phyloP scores from a whole-genome alignment of 495 filamentous ascomycete genomes.

The Aspergillus carlsbadensis region DNA sequence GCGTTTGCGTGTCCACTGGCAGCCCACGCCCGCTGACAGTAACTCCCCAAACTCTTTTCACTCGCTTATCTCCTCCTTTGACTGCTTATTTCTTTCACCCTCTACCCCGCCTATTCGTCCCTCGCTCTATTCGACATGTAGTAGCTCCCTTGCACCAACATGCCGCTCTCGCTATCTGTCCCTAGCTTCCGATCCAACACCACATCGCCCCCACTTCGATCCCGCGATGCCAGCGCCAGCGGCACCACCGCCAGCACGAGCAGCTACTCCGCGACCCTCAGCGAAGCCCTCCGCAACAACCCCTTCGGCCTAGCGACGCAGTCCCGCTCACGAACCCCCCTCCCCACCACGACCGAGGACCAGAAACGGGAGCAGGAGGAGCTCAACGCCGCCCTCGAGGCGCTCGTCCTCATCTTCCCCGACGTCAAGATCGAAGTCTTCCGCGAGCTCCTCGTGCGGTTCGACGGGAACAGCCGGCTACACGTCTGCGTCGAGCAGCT shows the following conservation, averaged over 20 bases:
- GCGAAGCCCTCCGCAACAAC: slow-evolving; percentile 44
- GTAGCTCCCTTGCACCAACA: slow-evolving; percentile 25
- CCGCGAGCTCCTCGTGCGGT: slow-evolving; percentile 78
- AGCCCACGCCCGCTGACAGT: neutral
- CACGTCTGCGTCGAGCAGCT: slow-evolving; percentile 84
- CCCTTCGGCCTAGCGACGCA: slow-evolving; percentile 41
- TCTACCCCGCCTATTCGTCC: neutral
- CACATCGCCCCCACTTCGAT: slow-evolving; percentile 29
- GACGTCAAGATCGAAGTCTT: slow-evolving; percentile 89
- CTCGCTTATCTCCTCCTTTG: neutral
- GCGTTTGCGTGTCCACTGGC: too few relatives aligned
- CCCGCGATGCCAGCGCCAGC: neutral
- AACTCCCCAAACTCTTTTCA: neutral
- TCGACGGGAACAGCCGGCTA: slow-evolving; percentile 78
- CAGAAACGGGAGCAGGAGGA: slow-evolving; percentile 53
- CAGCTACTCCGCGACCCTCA: slow-evolving; percentile 37
- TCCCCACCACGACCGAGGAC: slow-evolving; percentile 26
- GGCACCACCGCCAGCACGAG: slow-evolving; percentile 11
- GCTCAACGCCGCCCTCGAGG: slow-evolving; percentile 71
- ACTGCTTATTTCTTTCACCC: neutral
- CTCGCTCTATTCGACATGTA: slow-evolving; percentile 33
- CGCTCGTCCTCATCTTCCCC: slow-evolving; percentile 77
- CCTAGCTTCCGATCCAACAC: slow-evolving; percentile 40
- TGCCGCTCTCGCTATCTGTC: slow-evolving; percentile 46
- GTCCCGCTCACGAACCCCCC: slow-evolving; percentile 25